Evolutionary conservation across 23 red algal species (phyloP).

Genomic region (Chondrus crispus): DNA sequence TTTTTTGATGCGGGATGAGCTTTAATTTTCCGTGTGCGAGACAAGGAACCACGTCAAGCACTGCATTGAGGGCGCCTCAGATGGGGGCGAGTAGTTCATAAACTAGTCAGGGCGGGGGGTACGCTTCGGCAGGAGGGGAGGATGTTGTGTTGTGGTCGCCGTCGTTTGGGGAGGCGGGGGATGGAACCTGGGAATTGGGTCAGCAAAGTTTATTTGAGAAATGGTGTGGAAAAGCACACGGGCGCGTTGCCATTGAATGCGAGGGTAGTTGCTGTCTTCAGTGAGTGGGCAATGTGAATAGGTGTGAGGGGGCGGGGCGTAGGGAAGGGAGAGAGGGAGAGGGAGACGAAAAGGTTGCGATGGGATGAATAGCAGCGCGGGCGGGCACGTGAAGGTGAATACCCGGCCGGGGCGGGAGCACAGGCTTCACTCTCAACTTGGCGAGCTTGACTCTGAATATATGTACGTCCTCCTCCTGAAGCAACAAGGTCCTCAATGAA

Average conservation of each 20-base stretch:
- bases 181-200: slow-evolving; percentile 35
- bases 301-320: not conserved
- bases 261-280: no score
- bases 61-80: slow-evolving; percentile 44
- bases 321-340: no score
- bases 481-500: no score
- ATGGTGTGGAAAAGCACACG: not conserved
- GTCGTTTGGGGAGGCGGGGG: not conserved
- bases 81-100: slow-evolving; percentile 39
- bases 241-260: not conserved
- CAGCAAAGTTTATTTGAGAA: slow-evolving; percentile 46
- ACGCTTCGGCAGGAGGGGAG: not conserved
- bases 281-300: not conserved
- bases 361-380: no score
- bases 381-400: no score
- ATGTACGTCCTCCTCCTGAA: no score
- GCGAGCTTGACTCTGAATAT: no score
- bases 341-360: no score
- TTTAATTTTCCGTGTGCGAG: no score
- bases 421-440: no score
- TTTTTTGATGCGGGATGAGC: no score
- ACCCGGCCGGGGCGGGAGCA: no score
- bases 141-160: not conserved
- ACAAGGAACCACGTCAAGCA: slow-evolving; percentile 25
- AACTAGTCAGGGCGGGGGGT: not conserved